Conservation (phyloP, 371 early-diverging fungal genomes). For the Rhizomucor pusillus region DNA sequence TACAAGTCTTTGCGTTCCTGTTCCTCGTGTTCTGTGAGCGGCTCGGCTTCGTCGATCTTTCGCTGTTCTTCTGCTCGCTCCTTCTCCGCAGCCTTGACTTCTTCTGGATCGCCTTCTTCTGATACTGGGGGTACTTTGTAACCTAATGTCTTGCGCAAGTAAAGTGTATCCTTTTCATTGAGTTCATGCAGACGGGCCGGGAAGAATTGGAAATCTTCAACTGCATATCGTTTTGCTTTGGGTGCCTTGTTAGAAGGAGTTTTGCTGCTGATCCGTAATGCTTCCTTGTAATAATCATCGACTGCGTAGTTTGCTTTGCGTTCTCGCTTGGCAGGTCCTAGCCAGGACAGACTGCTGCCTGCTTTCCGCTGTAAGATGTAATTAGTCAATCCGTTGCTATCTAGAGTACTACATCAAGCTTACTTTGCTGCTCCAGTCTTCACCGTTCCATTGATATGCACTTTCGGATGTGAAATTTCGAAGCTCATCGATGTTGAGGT, state of each 20-base stretch:
- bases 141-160: conserved; percentile 60
- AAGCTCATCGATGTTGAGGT: conserved; percentile 86
- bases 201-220: conserved; percentile 92
- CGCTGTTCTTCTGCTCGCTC: conserved; percentile 78
- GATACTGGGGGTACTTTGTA: conserved; percentile 54
- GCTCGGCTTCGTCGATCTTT: conserved; percentile 83
- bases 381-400: background rate
- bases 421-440: conserved; percentile 77
- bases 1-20: conserved; percentile 79
- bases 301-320: conserved; percentile 83
- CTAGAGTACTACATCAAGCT: background rate
- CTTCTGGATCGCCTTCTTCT: conserved; percentile 33
- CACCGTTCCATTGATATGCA: conserved; percentile 96
- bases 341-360: conserved; percentile 60
- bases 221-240: conserved; percentile 56
- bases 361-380: conserved; percentile 30
- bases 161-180: conserved; percentile 75
- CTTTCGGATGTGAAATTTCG: conserved; percentile 77
- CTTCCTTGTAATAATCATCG: conserved; percentile 85
- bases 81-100: conserved; percentile 56
- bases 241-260: conserved; percentile 50
- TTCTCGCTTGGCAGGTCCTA: conserved; percentile 88
- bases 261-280: conserved; percentile 56
- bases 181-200: conserved; percentile 77
- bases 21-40: conserved; percentile 87